A percentile compares a stretch with the other conserved stretches of the same genome.
These are phyloP conservation scores for Crepidotus variabilis DNA, from an alignment of 768 basidiomycete species.

Conservation along the genomic window DNA sequence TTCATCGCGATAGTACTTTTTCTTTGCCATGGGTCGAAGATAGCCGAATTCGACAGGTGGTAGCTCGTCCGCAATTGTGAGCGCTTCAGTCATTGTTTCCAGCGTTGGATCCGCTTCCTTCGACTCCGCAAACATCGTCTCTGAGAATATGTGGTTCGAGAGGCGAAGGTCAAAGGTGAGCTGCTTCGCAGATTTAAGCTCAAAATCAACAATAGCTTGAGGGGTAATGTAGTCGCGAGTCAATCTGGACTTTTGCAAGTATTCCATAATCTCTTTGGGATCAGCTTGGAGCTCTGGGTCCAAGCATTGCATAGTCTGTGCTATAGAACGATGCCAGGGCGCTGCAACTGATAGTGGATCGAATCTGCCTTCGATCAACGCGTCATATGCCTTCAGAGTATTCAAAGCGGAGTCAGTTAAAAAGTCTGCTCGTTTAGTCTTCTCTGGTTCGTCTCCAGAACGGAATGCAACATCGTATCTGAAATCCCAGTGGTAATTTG, in stretches of 20 bases:
- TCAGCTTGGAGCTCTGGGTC: constrained; percentile 34
- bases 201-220: constrained; percentile 36
- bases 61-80: constrained; percentile 53
- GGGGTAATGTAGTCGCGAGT: constrained; percentile 31
- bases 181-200: constrained; percentile 56
- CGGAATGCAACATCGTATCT: constrained; percentile 66
- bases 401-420: constrained; percentile 51
- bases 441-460: constrained; percentile 43
- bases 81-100: constrained; percentile 56
- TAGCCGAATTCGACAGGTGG: constrained; percentile 61
- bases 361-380: constrained; percentile 45
- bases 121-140: constrained; percentile 31
- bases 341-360: constrained; percentile 35
- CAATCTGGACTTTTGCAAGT: constrained; percentile 43
- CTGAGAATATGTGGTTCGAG: constrained; percentile 54
- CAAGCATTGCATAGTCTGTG: constrained; percentile 38
- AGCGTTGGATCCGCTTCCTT: constrained; percentile 29
- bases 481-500: neutral
- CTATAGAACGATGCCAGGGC: constrained; percentile 53
- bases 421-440: constrained; percentile 50
- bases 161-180: constrained; percentile 61
- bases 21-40: constrained; percentile 44
- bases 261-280: constrained; percentile 29
- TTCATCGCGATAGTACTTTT: constrained; percentile 16
- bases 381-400: constrained; percentile 48